Evolutionary conservation across 768 basidiomycete genomes (phyloP), one percentile per base, ranked within the genome.

Genomic region (Mycena venus): DNA sequence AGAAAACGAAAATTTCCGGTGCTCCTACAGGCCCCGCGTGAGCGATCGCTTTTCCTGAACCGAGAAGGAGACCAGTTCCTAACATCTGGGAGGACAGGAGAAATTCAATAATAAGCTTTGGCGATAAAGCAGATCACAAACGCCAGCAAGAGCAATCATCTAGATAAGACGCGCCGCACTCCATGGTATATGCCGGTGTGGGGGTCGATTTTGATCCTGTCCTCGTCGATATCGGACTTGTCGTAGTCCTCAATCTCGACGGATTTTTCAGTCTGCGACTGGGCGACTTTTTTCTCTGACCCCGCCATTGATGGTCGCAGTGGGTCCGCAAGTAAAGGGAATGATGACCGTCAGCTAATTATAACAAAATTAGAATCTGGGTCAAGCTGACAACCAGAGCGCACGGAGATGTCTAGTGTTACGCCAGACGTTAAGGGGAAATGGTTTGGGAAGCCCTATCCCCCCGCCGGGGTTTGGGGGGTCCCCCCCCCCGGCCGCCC

Each of bases 21-120:
- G 86, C 78, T 19, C 91, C 90, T 0, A 90, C 82, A 5, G 91
- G 91, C 0, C 91, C 91, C 4, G 87, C 90, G 29, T 84, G 84
- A 0, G 85, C 83, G 25, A 91, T 84, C 19, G 86, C 85, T 47
- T 80, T 83, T 2, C 89, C 91, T 7, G 88, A 87, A 4, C 89
- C 88, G 17, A 92, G 80, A 80, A 92, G 91, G 4, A 91, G 83
- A 58, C 91, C 90, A 4, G 89, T 90, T n/a, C 90, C 89, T 65
- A 89, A 88, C 75, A 83, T 85, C 84, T 65, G 6, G 31, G 29
- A 31, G 53, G 81, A 80, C 9, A 81, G 76, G 34, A 82, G 75
- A 31, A 19, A 29, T 4, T 53, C 6, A 29, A 23, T 25, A 17
- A 14, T 19, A 42, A 14, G 21, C 19, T 21, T 6, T 21, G 7